These are phyloP conservation scores for Cucurbitaria berberidis DNA, from an alignment of 2,329 filamentous ascomycete genomes.

Conservation along the genomic window DNA sequence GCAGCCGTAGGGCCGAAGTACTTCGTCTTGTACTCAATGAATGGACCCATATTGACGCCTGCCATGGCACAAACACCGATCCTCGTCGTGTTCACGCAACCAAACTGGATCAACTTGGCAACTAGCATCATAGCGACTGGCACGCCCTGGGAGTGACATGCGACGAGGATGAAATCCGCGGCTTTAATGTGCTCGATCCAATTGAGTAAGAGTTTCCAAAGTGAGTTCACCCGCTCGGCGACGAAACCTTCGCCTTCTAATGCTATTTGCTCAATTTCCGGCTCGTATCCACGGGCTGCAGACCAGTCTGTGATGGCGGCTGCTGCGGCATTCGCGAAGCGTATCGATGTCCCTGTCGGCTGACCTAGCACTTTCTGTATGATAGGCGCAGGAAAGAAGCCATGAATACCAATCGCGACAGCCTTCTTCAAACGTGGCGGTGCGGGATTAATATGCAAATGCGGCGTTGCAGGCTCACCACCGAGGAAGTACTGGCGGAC, in stretches of 20 bases:
- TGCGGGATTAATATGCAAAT: conserved; percentile 74
- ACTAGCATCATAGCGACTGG: conserved; percentile 92
- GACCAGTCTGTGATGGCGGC: conserved; percentile 85
- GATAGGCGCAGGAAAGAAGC: conserved; percentile 86
- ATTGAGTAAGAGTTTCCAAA: conserved; percentile 94
- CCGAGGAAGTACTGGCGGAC: conserved; percentile 50
- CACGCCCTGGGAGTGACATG: conserved; percentile 94
- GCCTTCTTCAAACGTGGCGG: conserved; percentile 80
- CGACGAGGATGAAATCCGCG: conserved; percentile 89
- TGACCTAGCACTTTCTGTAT: conserved; percentile 92
- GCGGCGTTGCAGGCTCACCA: conserved; percentile 62
- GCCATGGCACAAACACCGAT: conserved; percentile 90
- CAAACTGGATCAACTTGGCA: conserved; percentile 89
- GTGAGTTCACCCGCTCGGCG: conserved; percentile 82
- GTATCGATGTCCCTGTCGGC: conserved; percentile 91
- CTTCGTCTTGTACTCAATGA: conserved; percentile 87
- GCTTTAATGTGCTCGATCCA: conserved; percentile 89
- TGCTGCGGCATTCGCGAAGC: conserved; percentile 87
- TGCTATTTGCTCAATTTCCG: conserved; percentile 91
- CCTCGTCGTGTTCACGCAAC: conserved; percentile 72
- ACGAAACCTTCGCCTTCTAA: conserved; percentile 95
- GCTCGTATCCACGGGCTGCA: conserved; percentile 68
- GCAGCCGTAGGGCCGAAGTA: conserved; percentile 90
- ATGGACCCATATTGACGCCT: conserved; percentile 91
- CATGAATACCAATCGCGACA: conserved; percentile 91